phyloP scores from a whole-genome alignment of 495 filamentous ascomycete genomes.

The Xylaria sp. region DNA sequence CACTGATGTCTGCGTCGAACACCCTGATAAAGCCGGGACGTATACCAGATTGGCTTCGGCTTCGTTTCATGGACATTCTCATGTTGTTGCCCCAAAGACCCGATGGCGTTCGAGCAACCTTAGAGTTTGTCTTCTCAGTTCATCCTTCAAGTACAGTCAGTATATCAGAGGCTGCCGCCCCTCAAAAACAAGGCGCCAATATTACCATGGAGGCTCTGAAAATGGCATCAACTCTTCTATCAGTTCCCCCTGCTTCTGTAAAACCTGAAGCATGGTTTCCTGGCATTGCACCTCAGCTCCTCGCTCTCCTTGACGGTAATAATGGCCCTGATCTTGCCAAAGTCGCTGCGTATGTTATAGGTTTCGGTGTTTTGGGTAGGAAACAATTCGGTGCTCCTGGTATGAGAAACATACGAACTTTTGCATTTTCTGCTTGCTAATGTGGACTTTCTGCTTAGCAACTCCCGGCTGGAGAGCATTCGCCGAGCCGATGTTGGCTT shows the following conservation, averaged over 20 bases:
- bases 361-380: constrained; percentile 73
- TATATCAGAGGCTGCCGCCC: constrained; percentile 45
- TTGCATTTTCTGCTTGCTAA: constrained; percentile 2
- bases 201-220: constrained; percentile 77
- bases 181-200: constrained; percentile 62
- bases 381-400: constrained; percentile 71
- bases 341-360: constrained; percentile 75
- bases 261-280: constrained; percentile 65
- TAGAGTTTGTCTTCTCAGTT: constrained; percentile 73
- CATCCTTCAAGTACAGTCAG: constrained; percentile 55
- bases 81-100: constrained; percentile 69
- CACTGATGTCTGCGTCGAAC: constrained; percentile 54
- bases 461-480: constrained; percentile 74
- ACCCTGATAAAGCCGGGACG: constrained; percentile 53
- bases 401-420: constrained; percentile 35
- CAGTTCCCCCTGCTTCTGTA: constrained; percentile 66
- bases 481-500: constrained; percentile 67
- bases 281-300: constrained; percentile 69
- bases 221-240: constrained; percentile 68
- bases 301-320: constrained; percentile 69
- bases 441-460: constrained; percentile 42
- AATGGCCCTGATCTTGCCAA: constrained; percentile 69
- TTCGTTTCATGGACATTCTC: constrained; percentile 62
- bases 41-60: constrained; percentile 56
- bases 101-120: constrained; percentile 69